These are phyloP conservation scores for Fistulifera solaris DNA, from an alignment of 108 stramenopile species.

Conservation along the genomic window DNA sequence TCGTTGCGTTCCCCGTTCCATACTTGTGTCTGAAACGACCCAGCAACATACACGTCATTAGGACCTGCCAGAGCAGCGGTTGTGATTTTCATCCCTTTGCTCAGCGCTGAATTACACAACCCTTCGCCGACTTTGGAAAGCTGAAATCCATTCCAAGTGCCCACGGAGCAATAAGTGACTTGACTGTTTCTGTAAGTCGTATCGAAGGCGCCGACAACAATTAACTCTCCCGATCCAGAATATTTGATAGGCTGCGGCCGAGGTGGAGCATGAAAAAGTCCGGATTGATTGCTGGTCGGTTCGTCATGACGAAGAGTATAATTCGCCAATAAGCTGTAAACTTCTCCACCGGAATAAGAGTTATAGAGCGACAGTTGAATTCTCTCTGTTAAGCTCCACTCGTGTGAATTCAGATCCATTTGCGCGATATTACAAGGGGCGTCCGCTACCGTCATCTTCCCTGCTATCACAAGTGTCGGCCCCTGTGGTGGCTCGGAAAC, in stretches of 20 bases:
- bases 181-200: conserved; percentile 86
- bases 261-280: neutral
- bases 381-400: conserved; percentile 68
- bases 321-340: conserved; percentile 73
- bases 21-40: conserved; percentile 89
- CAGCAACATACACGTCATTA: conserved; percentile 78
- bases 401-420: conserved; percentile 46
- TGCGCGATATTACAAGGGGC: conserved; percentile 78
- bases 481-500: conserved; percentile 6
- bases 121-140: conserved; percentile 88
- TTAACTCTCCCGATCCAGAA: conserved; percentile 52
- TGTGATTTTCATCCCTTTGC: conserved; percentile 85
- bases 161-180: conserved; percentile 91
- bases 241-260: neutral
- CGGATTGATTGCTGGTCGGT: neutral
- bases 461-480: conserved; percentile 73
- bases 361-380: conserved; percentile 80
- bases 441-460: conserved; percentile 75
- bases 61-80: conserved; percentile 74
- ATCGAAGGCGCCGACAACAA: conserved; percentile 93
- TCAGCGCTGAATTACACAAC: conserved; percentile 83
- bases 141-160: conserved; percentile 73
- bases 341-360: conserved; percentile 82
- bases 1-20: conserved; percentile 88
- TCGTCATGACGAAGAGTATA: conserved; percentile 25